Conservation (phyloP, 2,329 filamentous ascomycete species). For the Didymella exigua region DNA sequence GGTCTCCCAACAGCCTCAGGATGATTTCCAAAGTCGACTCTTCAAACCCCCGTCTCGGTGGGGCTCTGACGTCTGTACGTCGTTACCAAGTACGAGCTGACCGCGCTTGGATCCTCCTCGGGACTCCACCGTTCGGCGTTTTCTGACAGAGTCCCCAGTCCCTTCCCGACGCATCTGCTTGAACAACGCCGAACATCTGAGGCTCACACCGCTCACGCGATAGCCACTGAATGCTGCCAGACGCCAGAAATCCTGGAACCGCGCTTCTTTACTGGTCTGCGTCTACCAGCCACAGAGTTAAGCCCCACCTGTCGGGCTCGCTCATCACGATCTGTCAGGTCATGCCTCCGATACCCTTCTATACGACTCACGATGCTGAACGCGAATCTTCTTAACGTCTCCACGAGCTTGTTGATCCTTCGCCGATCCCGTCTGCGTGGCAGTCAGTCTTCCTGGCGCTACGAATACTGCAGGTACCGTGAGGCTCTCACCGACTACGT, state of each 20-base stretch:
- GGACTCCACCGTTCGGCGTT: slow-evolving; percentile 13
- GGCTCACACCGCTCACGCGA: slow-evolving; percentile 16
- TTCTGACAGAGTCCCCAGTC: slow-evolving; percentile 10
- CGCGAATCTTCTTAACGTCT: not conserved
- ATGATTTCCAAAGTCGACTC: not conserved
- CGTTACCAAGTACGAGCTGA: not conserved
- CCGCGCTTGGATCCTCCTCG: slow-evolving; percentile 8
- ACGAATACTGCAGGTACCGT: slow-evolving; percentile 9
- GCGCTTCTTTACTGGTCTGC: not conserved
- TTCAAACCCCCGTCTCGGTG: slow-evolving; percentile 1
- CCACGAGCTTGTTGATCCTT: slow-evolving; percentile 15
- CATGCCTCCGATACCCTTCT: not conserved
- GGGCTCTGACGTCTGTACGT: slow-evolving; percentile 16
- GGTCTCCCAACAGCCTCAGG: slow-evolving; percentile 9
- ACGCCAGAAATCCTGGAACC: not conserved
- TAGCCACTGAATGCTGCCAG: not conserved
- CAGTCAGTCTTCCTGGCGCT: slow-evolving; percentile 9
- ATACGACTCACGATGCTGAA: slow-evolving; percentile 13
- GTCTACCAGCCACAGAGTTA: not conserved
- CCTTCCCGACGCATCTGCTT: not conserved
- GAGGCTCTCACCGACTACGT: slow-evolving; percentile 33
- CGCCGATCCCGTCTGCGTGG: slow-evolving; percentile 4
- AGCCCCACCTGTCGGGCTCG: not conserved
- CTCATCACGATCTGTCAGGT: slow-evolving; percentile 5
- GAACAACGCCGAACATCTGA: slow-evolving; percentile 4